A percentile compares a stretch with the other conserved stretches of the same genome.
Evolutionary conservation across 345 rosid genomes (phyloP).

Genomic region (Eucalyptus microcorys): DNA sequence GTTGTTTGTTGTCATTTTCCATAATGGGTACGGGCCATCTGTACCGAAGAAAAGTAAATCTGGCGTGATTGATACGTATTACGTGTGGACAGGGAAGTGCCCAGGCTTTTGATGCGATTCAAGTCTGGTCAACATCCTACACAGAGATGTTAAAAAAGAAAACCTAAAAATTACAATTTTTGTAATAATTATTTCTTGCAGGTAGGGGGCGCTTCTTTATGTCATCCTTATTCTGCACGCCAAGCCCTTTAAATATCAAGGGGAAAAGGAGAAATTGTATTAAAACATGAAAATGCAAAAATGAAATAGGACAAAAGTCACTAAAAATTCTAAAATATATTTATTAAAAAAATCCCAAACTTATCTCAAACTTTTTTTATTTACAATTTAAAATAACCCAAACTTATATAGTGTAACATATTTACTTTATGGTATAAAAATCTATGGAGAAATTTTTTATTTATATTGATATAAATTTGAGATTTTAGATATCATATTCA

Average conservation of each 20-base stretch:
- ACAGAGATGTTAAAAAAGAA: background rate
- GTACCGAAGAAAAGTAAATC: background rate
- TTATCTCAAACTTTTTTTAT: rapidly evolving
- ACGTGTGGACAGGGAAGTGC: background rate
- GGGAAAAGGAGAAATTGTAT: background rate
- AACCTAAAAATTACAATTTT: background rate
- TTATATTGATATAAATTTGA: too few relatives aligned
- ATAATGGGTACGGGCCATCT: background rate
- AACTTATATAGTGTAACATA: too few relatives aligned
- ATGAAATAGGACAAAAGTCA: background rate
- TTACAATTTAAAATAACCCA: too few relatives aligned
- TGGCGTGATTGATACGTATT: background rate
- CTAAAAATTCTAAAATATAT: background rate
- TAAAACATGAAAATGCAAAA: too few relatives aligned
- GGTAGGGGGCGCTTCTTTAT: background rate
- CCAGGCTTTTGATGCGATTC: background rate
- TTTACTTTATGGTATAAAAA: too few relatives aligned
- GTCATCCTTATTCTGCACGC: background rate
- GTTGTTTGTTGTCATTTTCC: background rate
- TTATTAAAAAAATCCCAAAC: rapidly evolving
- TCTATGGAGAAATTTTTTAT: too few relatives aligned
- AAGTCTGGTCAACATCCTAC: background rate
- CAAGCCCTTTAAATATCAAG: background rate
- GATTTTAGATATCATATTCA: background rate
- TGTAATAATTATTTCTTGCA: background rate